Evolutionary conservation across 192 early-diverging fungal species (phyloP).

Genomic region (Polychytrium aggregatum): DNA sequence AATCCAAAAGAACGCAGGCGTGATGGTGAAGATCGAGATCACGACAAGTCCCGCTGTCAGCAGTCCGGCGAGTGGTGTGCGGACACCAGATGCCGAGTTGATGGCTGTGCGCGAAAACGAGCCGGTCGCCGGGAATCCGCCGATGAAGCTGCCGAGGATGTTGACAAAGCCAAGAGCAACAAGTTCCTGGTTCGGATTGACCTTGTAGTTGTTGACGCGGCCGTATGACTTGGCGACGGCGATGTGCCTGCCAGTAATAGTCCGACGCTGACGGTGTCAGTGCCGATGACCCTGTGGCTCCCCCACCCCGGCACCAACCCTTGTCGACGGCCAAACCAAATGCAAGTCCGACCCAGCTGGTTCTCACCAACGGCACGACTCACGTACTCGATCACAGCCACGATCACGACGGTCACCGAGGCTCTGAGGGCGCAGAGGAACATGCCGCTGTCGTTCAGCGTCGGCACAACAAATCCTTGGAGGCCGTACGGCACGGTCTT

Average conservation of each 20-base stretch:
- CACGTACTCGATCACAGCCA: slow-evolving; percentile 79
- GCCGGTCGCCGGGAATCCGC: slow-evolving; percentile 79
- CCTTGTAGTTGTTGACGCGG: slow-evolving; percentile 70
- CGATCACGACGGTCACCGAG: slow-evolving; percentile 57
- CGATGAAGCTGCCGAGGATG: slow-evolving; percentile 74
- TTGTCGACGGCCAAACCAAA: no score
- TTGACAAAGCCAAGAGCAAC: slow-evolving; percentile 85
- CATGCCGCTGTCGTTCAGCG: slow-evolving; percentile 10
- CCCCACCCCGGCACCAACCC: no score
- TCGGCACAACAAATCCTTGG: slow-evolving; percentile 32
- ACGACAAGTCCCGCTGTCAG: slow-evolving; percentile 72
- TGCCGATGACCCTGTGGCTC: no score
- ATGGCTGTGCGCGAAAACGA: slow-evolving; percentile 90
- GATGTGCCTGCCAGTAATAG: no score
- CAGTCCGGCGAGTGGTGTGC: slow-evolving; percentile 69
- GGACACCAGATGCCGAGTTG: slow-evolving; percentile 77
- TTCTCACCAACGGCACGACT: no score
- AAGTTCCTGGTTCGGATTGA: slow-evolving; percentile 79
- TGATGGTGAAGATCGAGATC: slow-evolving; percentile 68
- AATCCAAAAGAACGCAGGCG: slow-evolving; percentile 79
- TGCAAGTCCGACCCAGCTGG: no score
- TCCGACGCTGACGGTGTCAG: no score
- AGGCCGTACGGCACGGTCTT: slow-evolving; percentile 66
- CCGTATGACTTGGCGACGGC: slow-evolving; percentile 83
- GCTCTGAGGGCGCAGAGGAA: slow-evolving; percentile 20